Evolutionary conservation across 805 yeast species (phyloP).

Genomic region (Kodamaea restingae): DNA sequence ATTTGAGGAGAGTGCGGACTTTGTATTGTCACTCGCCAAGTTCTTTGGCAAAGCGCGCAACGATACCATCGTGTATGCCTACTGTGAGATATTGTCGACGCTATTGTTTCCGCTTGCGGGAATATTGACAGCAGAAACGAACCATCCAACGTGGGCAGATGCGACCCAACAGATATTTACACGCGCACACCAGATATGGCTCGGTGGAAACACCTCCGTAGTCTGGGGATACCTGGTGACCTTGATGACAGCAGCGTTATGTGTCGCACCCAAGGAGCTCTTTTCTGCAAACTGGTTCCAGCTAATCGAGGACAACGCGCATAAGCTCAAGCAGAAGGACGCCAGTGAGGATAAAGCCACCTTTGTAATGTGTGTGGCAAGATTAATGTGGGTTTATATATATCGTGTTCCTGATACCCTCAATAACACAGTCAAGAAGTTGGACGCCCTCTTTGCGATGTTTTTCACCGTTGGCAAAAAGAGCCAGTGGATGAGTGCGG

Average conservation of each 20-base stretch:
- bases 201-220: conserved; percentile 15
- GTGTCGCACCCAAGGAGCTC: conserved; percentile 75
- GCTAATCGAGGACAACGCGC: conserved; percentile 59
- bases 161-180: conserved; percentile 64
- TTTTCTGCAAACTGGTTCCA: conserved; percentile 71
- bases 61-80: conserved; percentile 65
- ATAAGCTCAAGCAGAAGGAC: conserved; percentile 60
- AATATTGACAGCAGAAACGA: conserved; percentile 85
- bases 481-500: conserved; percentile 73
- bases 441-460: conserved; percentile 59
- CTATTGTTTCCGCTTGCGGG: conserved; percentile 81
- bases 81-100: conserved; percentile 77
- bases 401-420: conserved; percentile 84
- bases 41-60: conserved; percentile 68
- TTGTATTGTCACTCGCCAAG: conserved; percentile 78
- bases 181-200: conserved; percentile 43
- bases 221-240: conserved; percentile 65
- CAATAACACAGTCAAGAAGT: conserved; percentile 77
- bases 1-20: conserved; percentile 92
- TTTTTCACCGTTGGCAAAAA: conserved; percentile 51
- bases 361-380: conserved; percentile 59
- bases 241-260: conserved; percentile 65
- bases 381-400: conserved; percentile 86
- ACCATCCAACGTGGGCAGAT: conserved; percentile 92
- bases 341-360: conserved; percentile 44